Conservation (phyloP, 2,329 filamentous ascomycete species). For the Colletotrichum plurivorum region DNA sequence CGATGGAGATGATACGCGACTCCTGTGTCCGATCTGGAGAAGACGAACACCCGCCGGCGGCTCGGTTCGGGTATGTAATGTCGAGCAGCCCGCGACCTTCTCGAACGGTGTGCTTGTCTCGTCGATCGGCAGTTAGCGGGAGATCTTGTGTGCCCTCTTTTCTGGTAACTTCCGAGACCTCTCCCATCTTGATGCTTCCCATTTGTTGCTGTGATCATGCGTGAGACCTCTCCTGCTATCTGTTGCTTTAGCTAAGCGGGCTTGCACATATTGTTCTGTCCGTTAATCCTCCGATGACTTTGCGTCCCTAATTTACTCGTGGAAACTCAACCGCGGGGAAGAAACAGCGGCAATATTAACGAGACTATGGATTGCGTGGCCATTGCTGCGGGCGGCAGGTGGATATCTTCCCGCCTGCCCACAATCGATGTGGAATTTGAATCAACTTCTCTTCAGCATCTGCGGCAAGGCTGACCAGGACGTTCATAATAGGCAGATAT, state of each 20-base stretch:
- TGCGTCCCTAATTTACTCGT: background rate
- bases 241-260: background rate
- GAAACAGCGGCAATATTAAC: background rate
- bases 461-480: background rate
- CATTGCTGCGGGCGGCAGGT: background rate
- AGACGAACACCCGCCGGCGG: background rate
- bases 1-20: slow-evolving; percentile 7
- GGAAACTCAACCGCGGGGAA: background rate
- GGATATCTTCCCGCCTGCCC: background rate
- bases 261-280: background rate
- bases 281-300: background rate
- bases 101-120: slow-evolving; percentile 11
- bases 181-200: background rate
- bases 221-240: too few species aligned
- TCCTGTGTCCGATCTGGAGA: background rate
- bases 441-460: background rate
- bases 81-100: background rate
- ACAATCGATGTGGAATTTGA: background rate
- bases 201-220: too few species aligned
- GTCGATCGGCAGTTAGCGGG: slow-evolving; percentile 18
- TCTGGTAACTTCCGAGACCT: background rate
- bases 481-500: background rate
- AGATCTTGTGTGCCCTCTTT: slow-evolving; percentile 1
- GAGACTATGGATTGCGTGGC: background rate
- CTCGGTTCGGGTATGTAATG: background rate